Base-by-base conservation (phyloP, 2,329 filamentous ascomycete genomes). In the Fusarium solani-melongenae region DNA sequence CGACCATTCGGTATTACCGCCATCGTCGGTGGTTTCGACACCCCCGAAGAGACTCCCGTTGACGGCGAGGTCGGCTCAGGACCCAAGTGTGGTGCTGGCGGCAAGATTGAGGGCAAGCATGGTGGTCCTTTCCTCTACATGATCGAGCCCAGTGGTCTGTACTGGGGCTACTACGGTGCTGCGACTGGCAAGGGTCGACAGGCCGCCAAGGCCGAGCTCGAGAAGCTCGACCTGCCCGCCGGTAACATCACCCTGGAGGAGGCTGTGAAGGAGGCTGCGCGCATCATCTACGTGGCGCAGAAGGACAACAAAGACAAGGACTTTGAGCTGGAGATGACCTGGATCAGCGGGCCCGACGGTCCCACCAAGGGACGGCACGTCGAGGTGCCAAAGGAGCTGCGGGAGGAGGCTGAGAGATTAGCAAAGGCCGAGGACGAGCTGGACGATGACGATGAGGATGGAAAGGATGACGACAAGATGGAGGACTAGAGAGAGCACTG, bases 271-370 rank as follows among this genome's bases (percentile, higher is more conserved):
- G 94, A 98, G 87, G 96, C 96, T 36, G 96, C 96, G 65, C 89
- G 95, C 71, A 99, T 99, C 84, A 98, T 99, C 84, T 97, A 98
- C 83, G 91, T 98, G 69, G 95, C 96, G 57, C 96, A 99, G 82
- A 96, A 98, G 83, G 96, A 99, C 84, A 98, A 96, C 88, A 98
- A 98, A 87, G 96, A 98, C 86, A 99, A 99, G 88, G 96, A 98
- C 75, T 99, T 98, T 80, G 96, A 99, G 90, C 88, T 99, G 69
- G 96, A 99, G 87, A 97, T 99, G 95, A 97, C 94, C 68, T 99
- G 96, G 96, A 94, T 98, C 83, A 98, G 95, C 84, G 90, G 89
- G 62, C 84, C 91, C 56, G 90, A 93, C 75, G 96, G 95, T 6
- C 95, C 95, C 38, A 98, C 95, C 72, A 96, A 97, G 86, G 96